These are phyloP conservation scores for Vicia sativa DNA, from an alignment of 306 rosid species.

Conservation along the genomic window DNA sequence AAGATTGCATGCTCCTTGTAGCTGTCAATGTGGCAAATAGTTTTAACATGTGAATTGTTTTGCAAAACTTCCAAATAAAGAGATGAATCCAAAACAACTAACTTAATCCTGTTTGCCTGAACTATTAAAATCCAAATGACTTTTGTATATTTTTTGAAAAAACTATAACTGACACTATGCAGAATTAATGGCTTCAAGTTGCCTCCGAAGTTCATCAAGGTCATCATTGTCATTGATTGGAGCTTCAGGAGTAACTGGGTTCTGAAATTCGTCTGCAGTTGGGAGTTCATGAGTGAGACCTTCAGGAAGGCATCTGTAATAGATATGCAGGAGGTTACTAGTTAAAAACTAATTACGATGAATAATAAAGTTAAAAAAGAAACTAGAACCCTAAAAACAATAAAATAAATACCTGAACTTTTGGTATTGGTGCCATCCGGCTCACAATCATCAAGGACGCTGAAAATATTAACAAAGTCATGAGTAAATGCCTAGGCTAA, in stretches of 20 bases:
- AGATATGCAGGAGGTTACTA: conserved; percentile 26
- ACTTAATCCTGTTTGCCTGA: conserved; percentile 10
- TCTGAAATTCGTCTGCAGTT: conserved; percentile 63
- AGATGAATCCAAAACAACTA: not conserved
- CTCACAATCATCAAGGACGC: conserved; percentile 68
- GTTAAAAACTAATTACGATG: conserved; percentile 5
- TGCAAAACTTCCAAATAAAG: conserved; percentile 28
- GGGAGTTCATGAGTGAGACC: conserved; percentile 96
- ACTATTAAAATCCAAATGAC: not conserved
- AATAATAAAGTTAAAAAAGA: conserved; percentile 21
- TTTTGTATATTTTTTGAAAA: not conserved
- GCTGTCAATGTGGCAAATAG: conserved; percentile 2
- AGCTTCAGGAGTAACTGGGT: conserved; percentile 37
- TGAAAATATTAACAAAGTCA: conserved; percentile 48
- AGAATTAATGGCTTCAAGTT: conserved; percentile 88
- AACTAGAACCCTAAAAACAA: conserved; percentile 28
- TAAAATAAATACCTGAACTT: conserved; percentile 59
- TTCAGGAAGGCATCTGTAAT: conserved; percentile 73
- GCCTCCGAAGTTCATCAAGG: conserved; percentile 77
- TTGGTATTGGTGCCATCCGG: conserved; percentile 43
- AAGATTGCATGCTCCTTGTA: not conserved
- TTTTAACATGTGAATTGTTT: conserved; percentile 5
- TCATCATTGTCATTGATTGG: conserved; percentile 56
- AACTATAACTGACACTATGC: conserved; percentile 34
- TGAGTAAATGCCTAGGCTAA: conserved; percentile 25